phyloP scores from a whole-genome alignment of 768 basidiomycete genomes.

The Tricholoma matsutake region DNA sequence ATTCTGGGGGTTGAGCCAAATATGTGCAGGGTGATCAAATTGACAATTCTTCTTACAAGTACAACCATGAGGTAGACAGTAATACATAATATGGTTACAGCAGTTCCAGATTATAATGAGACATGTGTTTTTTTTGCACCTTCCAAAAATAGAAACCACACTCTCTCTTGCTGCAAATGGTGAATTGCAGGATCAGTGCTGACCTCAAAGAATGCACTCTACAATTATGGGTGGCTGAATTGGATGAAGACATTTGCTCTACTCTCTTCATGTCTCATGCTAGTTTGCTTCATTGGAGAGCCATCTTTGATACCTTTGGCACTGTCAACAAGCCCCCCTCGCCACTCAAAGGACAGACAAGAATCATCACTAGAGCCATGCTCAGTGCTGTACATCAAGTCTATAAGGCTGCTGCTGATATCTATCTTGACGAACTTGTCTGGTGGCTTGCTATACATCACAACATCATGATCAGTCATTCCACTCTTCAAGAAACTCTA shows the following conservation, averaged over 20 bases:
- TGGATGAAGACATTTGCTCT: constrained; percentile 18
- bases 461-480: not conserved
- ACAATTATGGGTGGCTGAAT: constrained; percentile 21
- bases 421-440: not conserved
- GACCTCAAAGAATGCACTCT: constrained; percentile 26
- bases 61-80: too few species aligned
- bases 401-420: not conserved
- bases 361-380: constrained; percentile 14
- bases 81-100: too few species aligned
- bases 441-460: not conserved
- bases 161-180: constrained; percentile 8
- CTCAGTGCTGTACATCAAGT: constrained; percentile 11
- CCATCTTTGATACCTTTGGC: constrained; percentile 18
- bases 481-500: constrained; percentile 53
- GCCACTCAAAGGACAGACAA: constrained; percentile 14
- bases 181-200: constrained; percentile 20
- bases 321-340: constrained; percentile 14
- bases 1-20: too few species aligned
- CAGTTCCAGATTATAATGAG: too few species aligned
- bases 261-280: constrained; percentile 20
- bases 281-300: constrained; percentile 24
- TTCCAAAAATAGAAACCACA: not conserved
- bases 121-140: too few species aligned
- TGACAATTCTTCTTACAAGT: too few species aligned
- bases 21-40: too few species aligned